Conservation (phyloP, 768 basidiomycete species). For the Serendipita vermifera region DNA sequence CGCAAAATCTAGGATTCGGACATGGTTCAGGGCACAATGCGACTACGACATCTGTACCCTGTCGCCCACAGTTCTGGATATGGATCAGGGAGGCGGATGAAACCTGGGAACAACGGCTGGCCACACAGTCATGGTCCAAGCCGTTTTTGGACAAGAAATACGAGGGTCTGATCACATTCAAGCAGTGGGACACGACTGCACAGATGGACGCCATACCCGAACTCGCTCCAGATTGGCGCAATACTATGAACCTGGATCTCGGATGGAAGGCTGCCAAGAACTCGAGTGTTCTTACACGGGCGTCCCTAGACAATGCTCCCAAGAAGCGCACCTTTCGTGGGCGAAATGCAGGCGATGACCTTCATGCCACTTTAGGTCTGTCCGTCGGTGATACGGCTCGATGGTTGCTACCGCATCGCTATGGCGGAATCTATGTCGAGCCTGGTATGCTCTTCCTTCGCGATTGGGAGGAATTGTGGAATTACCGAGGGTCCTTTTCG, state of each 20-base stretch:
- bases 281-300: too few relatives aligned
- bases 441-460: constrained; percentile 91
- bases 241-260: neutral
- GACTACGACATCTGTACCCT: constrained; percentile 36
- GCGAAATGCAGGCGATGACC: neutral
- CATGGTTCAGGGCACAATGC: constrained; percentile 37
- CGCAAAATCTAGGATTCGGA: constrained; percentile 84
- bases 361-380: neutral
- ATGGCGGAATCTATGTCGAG: constrained; percentile 92
- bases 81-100: constrained; percentile 76
- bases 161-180: constrained; percentile 85
- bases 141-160: constrained; percentile 91
- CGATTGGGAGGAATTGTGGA: constrained; percentile 98
- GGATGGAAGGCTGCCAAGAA: neutral
- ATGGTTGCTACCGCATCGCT: constrained; percentile 93
- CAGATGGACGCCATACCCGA: constrained; percentile 88
- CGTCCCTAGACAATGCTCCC: neutral
- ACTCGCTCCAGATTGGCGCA: constrained; percentile 82
- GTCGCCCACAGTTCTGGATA: constrained; percentile 88
- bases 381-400: constrained; percentile 84
- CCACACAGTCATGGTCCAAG: constrained; percentile 77
- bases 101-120: neutral
- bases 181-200: constrained; percentile 96
- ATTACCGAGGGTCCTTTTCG: constrained; percentile 91
- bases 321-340: neutral